Conservation (phyloP, 1,284 basidiomycete species). For the Farysia itapuensis region DNA sequence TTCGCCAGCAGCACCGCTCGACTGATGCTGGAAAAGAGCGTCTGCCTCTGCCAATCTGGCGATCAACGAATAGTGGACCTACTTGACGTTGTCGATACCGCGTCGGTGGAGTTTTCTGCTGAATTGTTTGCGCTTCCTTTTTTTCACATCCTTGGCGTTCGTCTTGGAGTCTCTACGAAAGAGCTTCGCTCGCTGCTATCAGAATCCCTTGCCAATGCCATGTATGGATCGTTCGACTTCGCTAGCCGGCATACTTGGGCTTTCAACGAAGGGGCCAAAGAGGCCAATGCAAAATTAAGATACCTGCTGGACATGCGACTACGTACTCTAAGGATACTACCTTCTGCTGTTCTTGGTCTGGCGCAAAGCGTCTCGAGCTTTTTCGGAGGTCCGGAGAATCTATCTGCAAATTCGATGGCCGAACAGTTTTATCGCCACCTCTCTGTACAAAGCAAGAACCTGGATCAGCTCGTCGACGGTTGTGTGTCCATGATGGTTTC, state of each 20-base stretch:
- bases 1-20: slow-evolving; percentile 12
- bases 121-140: slow-evolving; percentile 31
- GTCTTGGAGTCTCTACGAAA: slow-evolving; percentile 19
- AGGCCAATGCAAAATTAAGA: slow-evolving; percentile 20
- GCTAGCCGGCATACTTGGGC: slow-evolving; percentile 30
- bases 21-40: slow-evolving; percentile 10
- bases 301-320: slow-evolving; percentile 32
- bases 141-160: slow-evolving; percentile 12
- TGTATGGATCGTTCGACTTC: slow-evolving; percentile 41
- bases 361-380: slow-evolving; percentile 33
- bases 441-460: slow-evolving; percentile 26
- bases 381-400: slow-evolving; percentile 35
- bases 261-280: slow-evolving; percentile 27
- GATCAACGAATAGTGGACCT: slow-evolving; percentile 22
- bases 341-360: slow-evolving; percentile 19
- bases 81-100: slow-evolving; percentile 27
- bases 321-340: slow-evolving; percentile 22
- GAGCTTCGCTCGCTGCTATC: slow-evolving; percentile 18
- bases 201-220: slow-evolving; percentile 33
- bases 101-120: slow-evolving; percentile 32
- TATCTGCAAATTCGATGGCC: slow-evolving; percentile 22
- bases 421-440: slow-evolving; percentile 34
- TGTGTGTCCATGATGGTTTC: slow-evolving; percentile 37
- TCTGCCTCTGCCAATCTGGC: slow-evolving; percentile 8
- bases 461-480: slow-evolving; percentile 29